Evolutionary conservation across 2,329 filamentous ascomycete genomes (phyloP).

Genomic region (Knufia fluminis): DNA sequence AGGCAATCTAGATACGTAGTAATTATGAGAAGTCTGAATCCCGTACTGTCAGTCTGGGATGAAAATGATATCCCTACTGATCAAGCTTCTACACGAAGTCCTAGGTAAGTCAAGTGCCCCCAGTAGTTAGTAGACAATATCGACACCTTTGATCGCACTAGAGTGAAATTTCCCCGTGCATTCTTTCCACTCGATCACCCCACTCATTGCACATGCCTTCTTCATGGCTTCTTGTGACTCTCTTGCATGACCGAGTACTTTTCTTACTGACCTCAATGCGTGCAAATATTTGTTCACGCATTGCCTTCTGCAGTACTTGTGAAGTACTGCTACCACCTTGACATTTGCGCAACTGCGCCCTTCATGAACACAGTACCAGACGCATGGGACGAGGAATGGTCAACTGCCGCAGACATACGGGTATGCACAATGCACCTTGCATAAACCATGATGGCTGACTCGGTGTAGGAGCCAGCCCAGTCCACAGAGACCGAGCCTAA

Average conservation of each 20-base stretch:
- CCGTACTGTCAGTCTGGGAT: no score
- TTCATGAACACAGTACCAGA: slow-evolving; percentile 42
- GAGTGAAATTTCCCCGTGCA: background rate
- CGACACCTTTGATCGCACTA: no score
- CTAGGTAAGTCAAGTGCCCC: no score
- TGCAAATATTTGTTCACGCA: background rate
- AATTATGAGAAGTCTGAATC: no score
- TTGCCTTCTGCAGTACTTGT: background rate
- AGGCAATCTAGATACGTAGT: no score
- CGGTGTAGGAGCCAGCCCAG: background rate
- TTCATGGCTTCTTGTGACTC: background rate
- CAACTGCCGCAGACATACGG: slow-evolving; percentile 61
- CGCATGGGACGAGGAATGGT: slow-evolving; percentile 93
- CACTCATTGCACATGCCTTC: slow-evolving; percentile 1
- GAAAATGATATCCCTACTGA: no score
- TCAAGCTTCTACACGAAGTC: no score
- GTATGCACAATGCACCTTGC: slow-evolving; percentile 1
- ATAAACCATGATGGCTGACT: slow-evolving; percentile 2
- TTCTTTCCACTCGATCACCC: background rate
- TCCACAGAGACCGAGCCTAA: slow-evolving; percentile 31
- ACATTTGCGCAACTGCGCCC: slow-evolving; percentile 5
- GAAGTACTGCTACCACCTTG: slow-evolving; percentile 4
- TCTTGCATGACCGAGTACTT: background rate
- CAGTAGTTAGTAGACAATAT: no score
- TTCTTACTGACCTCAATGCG: background rate